Evolutionary conservation across 176 grass and related monocot genomes (phyloP).

Genomic region (Oryza punctata): DNA sequence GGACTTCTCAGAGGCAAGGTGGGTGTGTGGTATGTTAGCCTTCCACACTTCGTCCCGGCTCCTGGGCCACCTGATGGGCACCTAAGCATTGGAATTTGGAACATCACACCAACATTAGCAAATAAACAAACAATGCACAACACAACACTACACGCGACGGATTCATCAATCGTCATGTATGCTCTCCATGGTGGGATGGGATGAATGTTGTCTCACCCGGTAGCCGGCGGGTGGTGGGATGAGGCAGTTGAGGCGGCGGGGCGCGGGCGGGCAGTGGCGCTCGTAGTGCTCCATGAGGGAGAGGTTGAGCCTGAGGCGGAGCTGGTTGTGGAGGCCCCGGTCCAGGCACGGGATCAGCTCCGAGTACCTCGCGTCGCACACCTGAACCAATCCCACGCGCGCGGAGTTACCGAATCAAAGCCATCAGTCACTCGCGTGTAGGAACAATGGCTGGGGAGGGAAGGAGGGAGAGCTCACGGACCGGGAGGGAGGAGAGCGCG

Average conservation of each 20-base stretch:
- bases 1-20: slow-evolving; percentile 73
- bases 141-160: not conserved
- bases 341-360: slow-evolving; percentile 85
- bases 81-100: not conserved
- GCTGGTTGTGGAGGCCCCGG: slow-evolving; percentile 61
- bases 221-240: slow-evolving; percentile 69
- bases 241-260: slow-evolving; percentile 73
- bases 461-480: slow-evolving; percentile 28
- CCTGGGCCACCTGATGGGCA: slow-evolving; percentile 72
- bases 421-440: not conserved
- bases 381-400: slow-evolving; percentile 36
- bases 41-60: slow-evolving; percentile 79
- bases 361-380: slow-evolving; percentile 61
- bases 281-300: slow-evolving; percentile 88
- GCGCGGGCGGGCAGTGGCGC: slow-evolving; percentile 65
- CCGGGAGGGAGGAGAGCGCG: slow-evolving; percentile 60
- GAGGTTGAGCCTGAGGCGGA: slow-evolving; percentile 67
- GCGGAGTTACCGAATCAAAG: slow-evolving; percentile 3
- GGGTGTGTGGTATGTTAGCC: slow-evolving; percentile 74
- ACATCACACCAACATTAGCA: slow-evolving; percentile 13
- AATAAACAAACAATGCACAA: not conserved
- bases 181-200: not conserved
- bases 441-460: not conserved
- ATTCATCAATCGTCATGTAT: not conserved
- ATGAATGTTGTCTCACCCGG: slow-evolving; percentile 35